phyloP scores from a whole-genome alignment of 2,329 filamentous ascomycete species.

The Trichophyton mentagrophytes region DNA sequence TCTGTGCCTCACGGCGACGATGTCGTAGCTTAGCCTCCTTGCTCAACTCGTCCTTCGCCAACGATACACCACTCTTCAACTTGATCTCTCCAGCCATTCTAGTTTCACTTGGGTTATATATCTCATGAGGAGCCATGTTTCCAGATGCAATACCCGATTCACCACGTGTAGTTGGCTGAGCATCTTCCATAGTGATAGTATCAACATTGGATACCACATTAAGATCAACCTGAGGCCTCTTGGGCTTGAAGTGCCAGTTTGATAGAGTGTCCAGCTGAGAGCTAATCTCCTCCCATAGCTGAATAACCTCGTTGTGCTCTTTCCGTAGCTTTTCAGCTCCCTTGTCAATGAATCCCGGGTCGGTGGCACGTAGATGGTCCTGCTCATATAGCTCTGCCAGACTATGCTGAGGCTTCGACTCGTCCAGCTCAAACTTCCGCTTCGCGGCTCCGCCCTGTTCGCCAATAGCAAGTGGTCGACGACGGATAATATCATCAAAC shows the following conservation, averaged over 20 bases:
- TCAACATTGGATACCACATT: constrained; percentile 82
- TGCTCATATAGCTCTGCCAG: constrained; percentile 91
- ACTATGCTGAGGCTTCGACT: constrained; percentile 73
- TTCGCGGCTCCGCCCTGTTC: constrained; percentile 50
- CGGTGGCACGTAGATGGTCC: constrained; percentile 65
- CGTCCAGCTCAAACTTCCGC: constrained; percentile 68
- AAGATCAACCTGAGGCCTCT: constrained; percentile 65
- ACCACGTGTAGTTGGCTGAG: constrained; percentile 68
- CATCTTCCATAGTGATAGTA: constrained; percentile 90
- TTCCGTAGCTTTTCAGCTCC: constrained; percentile 69
- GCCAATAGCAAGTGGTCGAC: constrained; percentile 61
- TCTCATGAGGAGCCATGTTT: constrained; percentile 83
- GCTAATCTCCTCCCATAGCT: constrained; percentile 69
- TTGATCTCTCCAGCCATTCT: constrained; percentile 58
- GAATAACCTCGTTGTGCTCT: constrained; percentile 71
- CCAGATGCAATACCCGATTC: constrained; percentile 41
- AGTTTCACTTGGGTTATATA: constrained; percentile 69
- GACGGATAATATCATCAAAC: constrained; percentile 80
- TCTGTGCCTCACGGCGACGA: constrained; percentile 73
- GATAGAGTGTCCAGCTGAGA: constrained; percentile 75
- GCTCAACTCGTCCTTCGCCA: constrained; percentile 74
- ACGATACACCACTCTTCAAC: constrained; percentile 60
- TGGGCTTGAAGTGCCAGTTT: constrained; percentile 92
- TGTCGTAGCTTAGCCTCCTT: constrained; percentile 70
- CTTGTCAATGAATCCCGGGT: constrained; percentile 69